phyloP scores from a whole-genome alignment of 2,329 filamentous ascomycete species.

The Massarina eburnea region DNA sequence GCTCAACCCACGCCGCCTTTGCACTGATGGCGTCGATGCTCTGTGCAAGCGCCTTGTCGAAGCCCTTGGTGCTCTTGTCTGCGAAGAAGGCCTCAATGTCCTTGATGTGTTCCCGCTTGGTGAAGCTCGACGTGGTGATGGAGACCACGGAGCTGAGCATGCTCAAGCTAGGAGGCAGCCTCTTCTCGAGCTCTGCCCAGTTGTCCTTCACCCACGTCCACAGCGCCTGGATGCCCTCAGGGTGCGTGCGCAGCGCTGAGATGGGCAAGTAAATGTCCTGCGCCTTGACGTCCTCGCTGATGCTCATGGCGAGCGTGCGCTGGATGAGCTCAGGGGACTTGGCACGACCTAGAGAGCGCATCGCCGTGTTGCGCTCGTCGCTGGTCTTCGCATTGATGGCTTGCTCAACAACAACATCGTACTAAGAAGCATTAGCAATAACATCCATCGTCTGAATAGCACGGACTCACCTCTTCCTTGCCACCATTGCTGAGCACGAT shows the following conservation, averaged over 20 bases:
- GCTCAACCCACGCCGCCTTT: constrained; percentile 78
- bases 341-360: constrained; percentile 79
- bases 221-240: constrained; percentile 75
- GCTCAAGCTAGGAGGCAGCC: constrained; percentile 80
- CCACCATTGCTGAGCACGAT: constrained; percentile 84
- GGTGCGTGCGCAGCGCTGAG: constrained; percentile 73
- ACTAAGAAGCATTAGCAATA: constrained; percentile 51
- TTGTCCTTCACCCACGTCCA: constrained; percentile 84
- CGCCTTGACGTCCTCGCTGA: constrained; percentile 82
- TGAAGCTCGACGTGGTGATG: constrained; percentile 81
- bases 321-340: constrained; percentile 78
- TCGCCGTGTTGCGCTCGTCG: constrained; percentile 88
- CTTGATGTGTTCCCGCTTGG: constrained; percentile 71
- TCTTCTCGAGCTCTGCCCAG: constrained; percentile 81
- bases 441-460: neutral
- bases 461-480: constrained; percentile 67
- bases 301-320: constrained; percentile 73
- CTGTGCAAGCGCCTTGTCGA: constrained; percentile 86
- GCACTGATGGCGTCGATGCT: constrained; percentile 81
- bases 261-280: constrained; percentile 94
- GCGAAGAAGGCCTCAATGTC: constrained; percentile 80
- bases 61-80: constrained; percentile 80
- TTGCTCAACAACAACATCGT: constrained; percentile 73
- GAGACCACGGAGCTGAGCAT: constrained; percentile 85
- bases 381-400: constrained; percentile 74